Conservation (phyloP, 352 stramenopile genomes). For the Globisporangium mamillatum region DNA sequence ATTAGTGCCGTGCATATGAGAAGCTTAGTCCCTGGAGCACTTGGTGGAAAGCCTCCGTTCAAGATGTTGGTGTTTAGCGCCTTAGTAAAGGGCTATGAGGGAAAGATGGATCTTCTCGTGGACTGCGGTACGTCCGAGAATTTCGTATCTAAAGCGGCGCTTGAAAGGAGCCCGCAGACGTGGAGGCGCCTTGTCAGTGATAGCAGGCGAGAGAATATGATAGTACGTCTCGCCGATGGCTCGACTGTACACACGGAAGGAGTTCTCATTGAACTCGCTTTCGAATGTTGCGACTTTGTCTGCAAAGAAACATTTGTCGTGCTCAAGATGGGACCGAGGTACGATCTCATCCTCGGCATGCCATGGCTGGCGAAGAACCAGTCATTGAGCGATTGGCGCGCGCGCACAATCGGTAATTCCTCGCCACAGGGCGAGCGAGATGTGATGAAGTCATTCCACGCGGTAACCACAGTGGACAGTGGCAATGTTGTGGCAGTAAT, state of each 20-base stretch:
- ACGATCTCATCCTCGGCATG: conserved; percentile 5
- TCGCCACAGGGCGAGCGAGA: background rate
- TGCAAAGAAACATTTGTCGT: conserved; percentile 9
- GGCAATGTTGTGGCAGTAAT: too few species aligned
- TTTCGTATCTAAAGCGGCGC: conserved; percentile 7
- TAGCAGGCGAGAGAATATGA: background rate
- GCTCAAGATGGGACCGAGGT: background rate
- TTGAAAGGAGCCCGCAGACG: background rate
- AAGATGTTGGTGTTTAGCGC: conserved; percentile 10
- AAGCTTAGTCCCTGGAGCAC: conserved; percentile 2
- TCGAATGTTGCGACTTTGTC: conserved; percentile 8
- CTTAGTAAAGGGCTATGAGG: conserved; percentile 5
- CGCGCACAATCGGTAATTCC: conserved; percentile 2
- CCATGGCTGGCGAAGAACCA: conserved; percentile 3
- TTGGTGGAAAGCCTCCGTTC: background rate
- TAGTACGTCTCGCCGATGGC: conserved; percentile 1
- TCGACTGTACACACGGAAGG: conserved; percentile 3
- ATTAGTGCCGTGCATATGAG: background rate
- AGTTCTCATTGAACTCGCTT: background rate
- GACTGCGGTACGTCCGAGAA: conserved; percentile 5
- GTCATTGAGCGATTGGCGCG: conserved; percentile 9
- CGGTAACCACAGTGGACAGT: too few species aligned
- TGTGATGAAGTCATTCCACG: too few species aligned
- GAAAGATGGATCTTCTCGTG: background rate
- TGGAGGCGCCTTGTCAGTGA: background rate